A percentile compares a stretch with the other conserved stretches of the same genome.
phyloP scores from a whole-genome alignment of 2,329 filamentous ascomycete genomes.

The Cercospora berteroae region DNA sequence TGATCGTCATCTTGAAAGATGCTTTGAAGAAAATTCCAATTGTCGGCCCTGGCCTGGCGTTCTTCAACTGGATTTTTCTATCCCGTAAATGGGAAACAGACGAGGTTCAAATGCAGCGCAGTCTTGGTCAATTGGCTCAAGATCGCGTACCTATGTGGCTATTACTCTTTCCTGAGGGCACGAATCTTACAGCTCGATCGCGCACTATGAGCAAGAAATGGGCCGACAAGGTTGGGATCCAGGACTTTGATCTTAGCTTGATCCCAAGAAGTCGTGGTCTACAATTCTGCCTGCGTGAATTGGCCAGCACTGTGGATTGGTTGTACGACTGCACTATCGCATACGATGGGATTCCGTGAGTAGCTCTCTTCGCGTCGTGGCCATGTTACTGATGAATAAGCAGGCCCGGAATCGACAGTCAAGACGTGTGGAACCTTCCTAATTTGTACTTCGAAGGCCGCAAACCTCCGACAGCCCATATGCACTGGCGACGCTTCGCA shows the following conservation, averaged over 20 bases:
- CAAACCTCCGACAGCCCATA: constrained; percentile 88
- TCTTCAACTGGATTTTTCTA: constrained; percentile 88
- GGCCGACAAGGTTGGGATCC: constrained; percentile 70
- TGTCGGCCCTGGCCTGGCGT: constrained; percentile 77
- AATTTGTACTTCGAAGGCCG: constrained; percentile 87
- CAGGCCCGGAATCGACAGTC: constrained; percentile 71
- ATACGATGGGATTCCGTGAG: constrained; percentile 91
- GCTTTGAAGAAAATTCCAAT: constrained; percentile 80
- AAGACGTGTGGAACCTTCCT: constrained; percentile 80
- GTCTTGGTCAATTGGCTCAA: constrained; percentile 67
- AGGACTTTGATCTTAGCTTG: constrained; percentile 68
- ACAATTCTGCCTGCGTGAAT: constrained; percentile 73
- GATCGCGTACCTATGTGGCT: constrained; percentile 75
- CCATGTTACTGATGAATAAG: constrained; percentile 16
- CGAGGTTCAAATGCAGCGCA: constrained; percentile 69
- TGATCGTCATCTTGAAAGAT: constrained; percentile 89
- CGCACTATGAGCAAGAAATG: constrained; percentile 67
- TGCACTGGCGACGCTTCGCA: constrained; percentile 91
- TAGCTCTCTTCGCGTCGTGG: constrained; percentile 32
- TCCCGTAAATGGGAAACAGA: constrained; percentile 86
- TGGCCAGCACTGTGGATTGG: constrained; percentile 72
- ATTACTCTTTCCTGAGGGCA: constrained; percentile 83
- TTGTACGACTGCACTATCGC: constrained; percentile 92
- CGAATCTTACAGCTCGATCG: constrained; percentile 73
- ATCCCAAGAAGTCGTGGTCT: constrained; percentile 78